A percentile compares a stretch with the other conserved stretches of the same genome.
Evolutionary conservation across 2,329 filamentous ascomycete species (phyloP).

Genomic region (Dothideomycetidae sp.): DNA sequence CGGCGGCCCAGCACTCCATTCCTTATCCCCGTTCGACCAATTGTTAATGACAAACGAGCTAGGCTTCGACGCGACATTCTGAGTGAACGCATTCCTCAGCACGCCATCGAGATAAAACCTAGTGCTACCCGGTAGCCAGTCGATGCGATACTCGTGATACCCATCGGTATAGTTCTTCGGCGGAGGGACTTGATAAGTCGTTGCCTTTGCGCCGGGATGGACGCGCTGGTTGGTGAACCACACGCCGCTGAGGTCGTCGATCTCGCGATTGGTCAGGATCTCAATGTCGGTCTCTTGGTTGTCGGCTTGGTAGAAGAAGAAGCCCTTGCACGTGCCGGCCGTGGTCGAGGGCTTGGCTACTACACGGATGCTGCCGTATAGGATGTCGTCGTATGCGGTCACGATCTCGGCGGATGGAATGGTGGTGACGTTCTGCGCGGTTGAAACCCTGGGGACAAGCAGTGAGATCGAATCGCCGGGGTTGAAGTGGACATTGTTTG

Average conservation of each 20-base stretch:
- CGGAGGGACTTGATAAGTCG: slow-evolving; percentile 46
- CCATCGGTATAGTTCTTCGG: slow-evolving; percentile 48
- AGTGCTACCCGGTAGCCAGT: slow-evolving; percentile 50
- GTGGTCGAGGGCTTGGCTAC: slow-evolving; percentile 49
- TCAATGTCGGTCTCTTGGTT: slow-evolving; percentile 73
- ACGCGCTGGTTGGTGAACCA: slow-evolving; percentile 46
- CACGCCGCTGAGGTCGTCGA: slow-evolving; percentile 2
- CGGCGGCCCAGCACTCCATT: slow-evolving; percentile 61
- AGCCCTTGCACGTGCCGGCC: slow-evolving; percentile 58
- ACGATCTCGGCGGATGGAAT: slow-evolving; percentile 43
- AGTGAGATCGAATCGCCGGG: slow-evolving; percentile 6
- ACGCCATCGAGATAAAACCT: slow-evolving; percentile 55
- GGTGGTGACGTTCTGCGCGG: slow-evolving; percentile 7
- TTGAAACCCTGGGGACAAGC: slow-evolving; percentile 7
- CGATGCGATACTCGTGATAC: slow-evolving; percentile 72
- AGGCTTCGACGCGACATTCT: slow-evolving; percentile 35
- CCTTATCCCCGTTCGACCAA: slow-evolving; percentile 59
- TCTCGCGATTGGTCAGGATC: slow-evolving; percentile 12
- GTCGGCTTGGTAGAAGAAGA: slow-evolving; percentile 74
- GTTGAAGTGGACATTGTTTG: slow-evolving; percentile 10
- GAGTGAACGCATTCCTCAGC: slow-evolving; percentile 40
- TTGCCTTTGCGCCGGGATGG: slow-evolving; percentile 43
- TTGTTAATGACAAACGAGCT: slow-evolving; percentile 60
- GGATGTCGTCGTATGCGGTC: slow-evolving; percentile 44
- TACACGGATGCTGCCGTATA: slow-evolving; percentile 56